Percentiles rank a stretch among this genome's conserved stretches.
These are phyloP conservation scores for Clonostachys chloroleuca DNA, from an alignment of 2,329 filamentous ascomycete genomes.

Conservation along the genomic window DNA sequence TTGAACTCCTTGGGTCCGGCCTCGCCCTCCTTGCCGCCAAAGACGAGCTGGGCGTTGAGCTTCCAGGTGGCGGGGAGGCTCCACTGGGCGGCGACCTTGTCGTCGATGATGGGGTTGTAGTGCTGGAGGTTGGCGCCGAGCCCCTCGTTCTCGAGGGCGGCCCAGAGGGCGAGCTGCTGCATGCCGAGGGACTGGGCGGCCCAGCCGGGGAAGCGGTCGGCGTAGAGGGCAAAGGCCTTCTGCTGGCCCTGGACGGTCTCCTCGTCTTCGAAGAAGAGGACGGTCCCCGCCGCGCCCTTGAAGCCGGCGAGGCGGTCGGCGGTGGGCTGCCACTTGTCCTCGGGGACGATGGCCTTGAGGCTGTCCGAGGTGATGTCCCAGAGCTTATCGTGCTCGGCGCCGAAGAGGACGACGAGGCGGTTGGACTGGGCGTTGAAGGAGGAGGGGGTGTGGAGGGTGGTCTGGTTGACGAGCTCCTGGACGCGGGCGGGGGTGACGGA, in stretches of 20 bases:
- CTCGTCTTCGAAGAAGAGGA: constrained; percentile 85
- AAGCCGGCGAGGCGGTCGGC: constrained; percentile 46
- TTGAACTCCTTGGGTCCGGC: constrained; percentile 60
- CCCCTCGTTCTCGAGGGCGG: constrained; percentile 76
- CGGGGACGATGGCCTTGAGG: constrained; percentile 53
- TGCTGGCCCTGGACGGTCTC: constrained; percentile 61
- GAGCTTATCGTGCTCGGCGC: constrained; percentile 79
- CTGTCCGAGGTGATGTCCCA: constrained; percentile 68
- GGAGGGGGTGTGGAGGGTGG: constrained; percentile 67
- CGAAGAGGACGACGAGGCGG: constrained; percentile 73
- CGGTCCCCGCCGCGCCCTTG: constrained; percentile 70
- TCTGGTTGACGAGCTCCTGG: constrained; percentile 59
- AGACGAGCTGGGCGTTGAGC: constrained; percentile 80
- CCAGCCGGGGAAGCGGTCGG: constrained; percentile 77
- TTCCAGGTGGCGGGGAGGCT: constrained; percentile 68
- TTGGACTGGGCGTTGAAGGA: constrained; percentile 89
- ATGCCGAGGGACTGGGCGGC: constrained; percentile 75
- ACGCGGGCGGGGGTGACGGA: constrained; percentile 47
- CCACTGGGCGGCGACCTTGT: constrained; percentile 66
- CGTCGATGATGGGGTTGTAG: constrained; percentile 84
- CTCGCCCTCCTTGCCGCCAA: constrained; percentile 59
- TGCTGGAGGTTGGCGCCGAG: constrained; percentile 89
- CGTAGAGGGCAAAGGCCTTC: constrained; percentile 67
- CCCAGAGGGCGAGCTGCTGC: constrained; percentile 75
- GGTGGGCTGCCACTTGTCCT: constrained; percentile 47